phyloP scores from a whole-genome alignment of 371 early-diverging fungal species.

The Mucor piriformis region DNA sequence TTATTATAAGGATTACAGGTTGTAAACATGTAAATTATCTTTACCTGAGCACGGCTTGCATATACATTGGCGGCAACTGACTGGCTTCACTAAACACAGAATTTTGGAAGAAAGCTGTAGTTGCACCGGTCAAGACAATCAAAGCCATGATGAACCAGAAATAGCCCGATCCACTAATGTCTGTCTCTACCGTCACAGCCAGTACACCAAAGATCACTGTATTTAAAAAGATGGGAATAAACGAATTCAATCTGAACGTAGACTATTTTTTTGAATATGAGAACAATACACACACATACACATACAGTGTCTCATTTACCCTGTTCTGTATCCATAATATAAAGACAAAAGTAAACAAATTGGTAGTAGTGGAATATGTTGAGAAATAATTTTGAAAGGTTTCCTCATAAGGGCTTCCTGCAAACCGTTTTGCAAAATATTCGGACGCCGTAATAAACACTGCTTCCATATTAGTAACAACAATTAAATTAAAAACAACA shows the following conservation, averaged over 20 bases:
- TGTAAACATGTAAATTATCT: background rate
- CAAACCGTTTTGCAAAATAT: constrained; percentile 69
- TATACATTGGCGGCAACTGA: constrained; percentile 70
- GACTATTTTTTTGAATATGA: too few species aligned
- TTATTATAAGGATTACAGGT: background rate
- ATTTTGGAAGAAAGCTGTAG: constrained; percentile 70
- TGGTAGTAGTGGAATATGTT: constrained; percentile 62
- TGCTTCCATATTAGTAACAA: too few species aligned
- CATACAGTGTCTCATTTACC: constrained; percentile 37
- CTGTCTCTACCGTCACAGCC: constrained; percentile 35
- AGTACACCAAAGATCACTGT: constrained; percentile 39
- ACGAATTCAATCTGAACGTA: constrained; percentile 26
- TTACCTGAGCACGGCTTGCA: constrained; percentile 77
- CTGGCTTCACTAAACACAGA: constrained; percentile 77
- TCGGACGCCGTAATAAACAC: constrained; percentile 80
- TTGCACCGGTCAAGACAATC: constrained; percentile 61
- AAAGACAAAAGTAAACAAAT: constrained; percentile 57
- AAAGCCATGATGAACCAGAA: constrained; percentile 67
- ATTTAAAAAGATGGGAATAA: constrained; percentile 36
- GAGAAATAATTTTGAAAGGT: constrained; percentile 83
- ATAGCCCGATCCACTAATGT: constrained; percentile 37
- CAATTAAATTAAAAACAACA: background rate
- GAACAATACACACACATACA: background rate
- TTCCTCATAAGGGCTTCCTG: constrained; percentile 58
- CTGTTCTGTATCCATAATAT: constrained; percentile 66